phyloP scores from a whole-genome alignment of 2,329 filamentous ascomycete genomes.

The Pseudomassariella vexata region DNA sequence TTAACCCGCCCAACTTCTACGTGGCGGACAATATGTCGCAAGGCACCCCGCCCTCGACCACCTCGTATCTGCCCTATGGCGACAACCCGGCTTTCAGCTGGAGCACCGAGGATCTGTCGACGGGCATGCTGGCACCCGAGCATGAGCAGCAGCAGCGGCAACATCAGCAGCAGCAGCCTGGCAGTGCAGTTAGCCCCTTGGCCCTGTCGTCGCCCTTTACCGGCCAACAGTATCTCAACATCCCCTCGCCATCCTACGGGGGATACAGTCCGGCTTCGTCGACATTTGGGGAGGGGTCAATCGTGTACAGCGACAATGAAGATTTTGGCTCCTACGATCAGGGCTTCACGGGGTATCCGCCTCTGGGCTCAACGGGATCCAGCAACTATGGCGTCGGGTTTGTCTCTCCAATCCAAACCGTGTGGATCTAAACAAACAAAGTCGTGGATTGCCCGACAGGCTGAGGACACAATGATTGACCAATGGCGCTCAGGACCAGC shows the following conservation, averaged over 20 bases:
- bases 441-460: conserved; percentile 29
- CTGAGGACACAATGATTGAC: conserved; percentile 47
- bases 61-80: conserved; percentile 46
- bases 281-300: conserved; percentile 54
- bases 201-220: conserved; percentile 50
- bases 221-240: conserved; percentile 53
- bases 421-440: conserved; percentile 54
- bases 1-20: conserved; percentile 50
- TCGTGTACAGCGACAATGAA: conserved; percentile 58
- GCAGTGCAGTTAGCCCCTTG: conserved; percentile 46
- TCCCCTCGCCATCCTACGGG: conserved; percentile 56
- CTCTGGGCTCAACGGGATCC: conserved; percentile 35
- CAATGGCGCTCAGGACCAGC: conserved; percentile 42
- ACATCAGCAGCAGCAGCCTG: conserved; percentile 37
- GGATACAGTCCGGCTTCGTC: conserved; percentile 59
- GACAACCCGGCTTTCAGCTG: conserved; percentile 55
- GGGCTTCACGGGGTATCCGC: conserved; percentile 38
- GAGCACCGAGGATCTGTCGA: conserved; percentile 56
- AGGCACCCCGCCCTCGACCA: conserved; percentile 32
- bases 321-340: conserved; percentile 46
- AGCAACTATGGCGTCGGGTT: conserved; percentile 51
- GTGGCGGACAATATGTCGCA: conserved; percentile 33
- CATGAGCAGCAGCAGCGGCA: too few relatives aligned
- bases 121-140: conserved; percentile 43
- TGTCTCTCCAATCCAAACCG: conserved; percentile 57